Conservation (phyloP, 345 rosid genomes). For the Psidium friedrichsthalianum region DNA sequence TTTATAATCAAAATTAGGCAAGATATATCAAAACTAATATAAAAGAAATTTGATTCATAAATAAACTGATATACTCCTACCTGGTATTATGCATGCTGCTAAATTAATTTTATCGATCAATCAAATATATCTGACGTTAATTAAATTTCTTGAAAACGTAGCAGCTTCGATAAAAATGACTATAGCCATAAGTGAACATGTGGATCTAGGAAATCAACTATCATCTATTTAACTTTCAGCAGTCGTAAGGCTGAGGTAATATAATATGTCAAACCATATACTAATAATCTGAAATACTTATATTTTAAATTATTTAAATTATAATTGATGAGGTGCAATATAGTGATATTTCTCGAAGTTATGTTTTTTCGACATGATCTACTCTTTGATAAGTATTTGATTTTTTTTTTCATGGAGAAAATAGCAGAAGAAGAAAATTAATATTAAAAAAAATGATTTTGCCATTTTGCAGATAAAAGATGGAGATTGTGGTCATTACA, state of each 20-base stretch:
- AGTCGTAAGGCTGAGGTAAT: background rate
- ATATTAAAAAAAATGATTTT: background rate
- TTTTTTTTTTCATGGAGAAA: background rate
- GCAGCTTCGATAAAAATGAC: background rate
- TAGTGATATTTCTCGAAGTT: background rate
- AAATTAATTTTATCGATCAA: background rate
- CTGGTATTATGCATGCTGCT: fast-evolving
- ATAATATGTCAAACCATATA: background rate
- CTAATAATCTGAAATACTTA: background rate
- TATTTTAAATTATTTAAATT: background rate
- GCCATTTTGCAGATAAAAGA: slow-evolving; percentile 9
- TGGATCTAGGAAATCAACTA: background rate
- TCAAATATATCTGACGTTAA: background rate
- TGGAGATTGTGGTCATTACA: slow-evolving; percentile 23
- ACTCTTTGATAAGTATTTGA: background rate
- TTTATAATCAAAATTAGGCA: background rate
- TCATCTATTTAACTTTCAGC: background rate
- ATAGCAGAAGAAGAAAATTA: background rate
- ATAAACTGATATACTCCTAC: background rate
- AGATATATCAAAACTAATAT: background rate
- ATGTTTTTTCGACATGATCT: background rate
- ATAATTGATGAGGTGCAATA: background rate
- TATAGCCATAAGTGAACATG: background rate
- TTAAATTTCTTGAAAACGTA: background rate
- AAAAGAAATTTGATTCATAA: background rate